Base-by-base conservation (phyloP, 1,284 basidiomycete genomes). In the Coniophora puteana region DNA sequence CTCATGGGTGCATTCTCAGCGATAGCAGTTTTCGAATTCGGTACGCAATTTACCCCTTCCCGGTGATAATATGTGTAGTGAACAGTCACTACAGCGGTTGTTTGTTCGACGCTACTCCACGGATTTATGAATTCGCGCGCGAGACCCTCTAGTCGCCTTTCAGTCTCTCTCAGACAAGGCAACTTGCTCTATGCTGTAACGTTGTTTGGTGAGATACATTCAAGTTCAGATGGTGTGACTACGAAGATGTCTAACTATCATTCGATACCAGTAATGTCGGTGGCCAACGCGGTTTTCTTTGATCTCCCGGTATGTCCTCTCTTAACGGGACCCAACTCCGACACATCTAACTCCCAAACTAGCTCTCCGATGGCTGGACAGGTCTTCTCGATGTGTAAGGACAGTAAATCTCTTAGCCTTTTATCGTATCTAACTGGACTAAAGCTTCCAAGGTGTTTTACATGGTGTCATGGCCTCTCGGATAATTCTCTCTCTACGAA, bases 381-480 rank as follows among this genome's bases (percentile, higher is more conserved):
- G 43, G 30, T 6, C 26, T 36, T 11, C 22, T 44, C 10, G 31
- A 43, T 18, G 24, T 43, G 43, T 44, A 25, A 36, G 43, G 11
- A 5, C 4, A 16, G 12, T 13, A 25, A n/a, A n/a, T n/a, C n/a
- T n/a, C n/a, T n/a, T n/a, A n/a, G n/a, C n/a, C n/a, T n/a, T n/a
- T n/a, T n/a, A n/a, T n/a, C n/a, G n/a, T 17, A 20, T 16, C 14
- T n/a, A 20, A 20, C 17, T n/a, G n/a, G n/a, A 6, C 14, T 20
- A 22, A n/a, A 41, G 42, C 8, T 33, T 44, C 10, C 42, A 44
- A 40, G 28, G 27, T 17, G 42, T 41, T 20, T 29, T 44, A 12
- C 42, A 44, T 18, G 30, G 42, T 8, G 38, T 44, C 14, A 43
- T 44, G 29, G 42, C 42, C 4, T 41, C 42, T 13, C 42, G 42